Percentiles rank a stretch among this genome's conserved stretches.
These are phyloP conservation scores for Nicotiana tabacum DNA, from an alignment of 257 asterid species.

Conservation along the genomic window DNA sequence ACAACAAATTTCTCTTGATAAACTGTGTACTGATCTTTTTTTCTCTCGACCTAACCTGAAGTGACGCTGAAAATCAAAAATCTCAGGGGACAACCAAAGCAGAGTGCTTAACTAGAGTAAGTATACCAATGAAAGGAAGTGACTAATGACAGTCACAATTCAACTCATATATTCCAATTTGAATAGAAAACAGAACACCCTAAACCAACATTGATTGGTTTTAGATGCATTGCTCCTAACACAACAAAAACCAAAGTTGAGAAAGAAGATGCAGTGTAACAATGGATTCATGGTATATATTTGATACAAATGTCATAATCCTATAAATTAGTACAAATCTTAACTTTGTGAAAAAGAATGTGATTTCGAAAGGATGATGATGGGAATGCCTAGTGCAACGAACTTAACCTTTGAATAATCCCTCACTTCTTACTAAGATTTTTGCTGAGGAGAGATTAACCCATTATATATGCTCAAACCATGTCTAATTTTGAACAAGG, in stretches of 20 bases:
- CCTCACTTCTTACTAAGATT: too few species aligned
- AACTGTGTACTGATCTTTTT: not conserved
- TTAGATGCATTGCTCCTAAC: not conserved
- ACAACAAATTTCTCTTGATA: too few species aligned
- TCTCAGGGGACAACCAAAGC: not conserved
- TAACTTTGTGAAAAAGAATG: not conserved
- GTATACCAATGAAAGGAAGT: too few species aligned
- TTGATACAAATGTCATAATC: not conserved
- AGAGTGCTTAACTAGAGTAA: not conserved
- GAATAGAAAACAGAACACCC: not conserved
- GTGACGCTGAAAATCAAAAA: not conserved
- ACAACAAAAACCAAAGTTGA: not conserved
- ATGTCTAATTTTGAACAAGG: not conserved
- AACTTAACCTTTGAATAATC: not conserved
- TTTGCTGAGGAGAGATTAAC: not conserved
- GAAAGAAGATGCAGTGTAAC: not conserved
- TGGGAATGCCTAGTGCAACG: not conserved
- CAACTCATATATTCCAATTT: not conserved
- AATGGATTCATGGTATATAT: not conserved
- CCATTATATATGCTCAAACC: not conserved
- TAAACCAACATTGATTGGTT: not conserved
- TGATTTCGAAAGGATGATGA: not conserved
- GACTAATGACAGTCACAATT: not conserved
- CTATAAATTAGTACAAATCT: not conserved
- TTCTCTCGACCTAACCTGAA: not conserved